phyloP scores from a whole-genome alignment of 2,329 filamentous ascomycete species.

The Aspergillus texensis region DNA sequence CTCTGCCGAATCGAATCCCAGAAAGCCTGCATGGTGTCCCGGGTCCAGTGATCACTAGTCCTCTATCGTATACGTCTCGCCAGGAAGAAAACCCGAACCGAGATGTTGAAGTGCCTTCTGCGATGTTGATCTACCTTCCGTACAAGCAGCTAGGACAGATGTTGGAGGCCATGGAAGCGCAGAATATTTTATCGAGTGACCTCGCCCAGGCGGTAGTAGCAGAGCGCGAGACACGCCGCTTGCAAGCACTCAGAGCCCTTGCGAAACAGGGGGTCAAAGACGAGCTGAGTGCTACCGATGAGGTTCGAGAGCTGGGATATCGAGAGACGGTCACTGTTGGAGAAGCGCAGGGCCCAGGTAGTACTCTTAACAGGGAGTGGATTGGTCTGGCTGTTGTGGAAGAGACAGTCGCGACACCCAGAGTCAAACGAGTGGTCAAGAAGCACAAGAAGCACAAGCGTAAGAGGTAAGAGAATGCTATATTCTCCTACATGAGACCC shows the following conservation, averaged over 20 bases:
- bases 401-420: not conserved
- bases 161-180: conserved; percentile 23
- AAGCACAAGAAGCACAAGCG: not conserved
- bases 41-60: conserved; percentile 16
- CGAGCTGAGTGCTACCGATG: not conserved
- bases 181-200: conserved; percentile 15
- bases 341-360: not conserved
- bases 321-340: conserved; percentile 22
- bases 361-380: conserved; percentile 21
- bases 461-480: not conserved
- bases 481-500: not conserved
- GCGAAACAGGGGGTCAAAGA: not conserved
- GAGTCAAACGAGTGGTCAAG: not conserved
- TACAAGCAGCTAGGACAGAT: conserved; percentile 25
- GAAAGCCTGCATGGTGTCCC: conserved; percentile 17
- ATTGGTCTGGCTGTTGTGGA: conserved; percentile 14
- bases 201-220: conserved; percentile 26
- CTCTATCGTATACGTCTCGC: conserved; percentile 20
- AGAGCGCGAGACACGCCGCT: conserved; percentile 34
- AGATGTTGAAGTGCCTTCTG: conserved; percentile 26
- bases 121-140: conserved; percentile 32
- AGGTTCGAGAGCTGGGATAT: conserved; percentile 24
- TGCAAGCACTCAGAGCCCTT: conserved; percentile 22
- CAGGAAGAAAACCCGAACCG: conserved; percentile 17
- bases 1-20: conserved; percentile 31